These are phyloP conservation scores for Tagetes patula DNA, from an alignment of 129 eudicot genomes.

Conservation along the genomic window DNA sequence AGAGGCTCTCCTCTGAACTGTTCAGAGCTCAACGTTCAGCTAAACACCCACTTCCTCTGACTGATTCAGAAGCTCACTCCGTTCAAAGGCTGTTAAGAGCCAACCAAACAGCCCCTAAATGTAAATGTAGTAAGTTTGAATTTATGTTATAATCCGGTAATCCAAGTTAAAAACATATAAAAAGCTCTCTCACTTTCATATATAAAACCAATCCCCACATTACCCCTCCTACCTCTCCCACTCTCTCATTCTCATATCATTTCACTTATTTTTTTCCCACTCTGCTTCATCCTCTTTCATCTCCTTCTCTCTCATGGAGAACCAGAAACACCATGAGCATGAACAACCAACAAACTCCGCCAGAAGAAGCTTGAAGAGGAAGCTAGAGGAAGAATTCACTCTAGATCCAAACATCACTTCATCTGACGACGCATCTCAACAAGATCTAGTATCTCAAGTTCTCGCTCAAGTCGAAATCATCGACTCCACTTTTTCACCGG, in stretches of 20 bases:
- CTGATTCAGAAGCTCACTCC: too few relatives aligned
- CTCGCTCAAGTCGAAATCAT: slow-evolving; percentile 47
- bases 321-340: slow-evolving; percentile 32
- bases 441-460: slow-evolving; percentile 42
- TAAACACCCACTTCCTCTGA: too few relatives aligned
- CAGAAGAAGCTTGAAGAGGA: slow-evolving; percentile 62
- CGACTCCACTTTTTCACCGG: slow-evolving; percentile 35
- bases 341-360: slow-evolving; percentile 47
- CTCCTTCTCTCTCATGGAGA: slow-evolving; percentile 41
- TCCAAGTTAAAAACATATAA: too few relatives aligned
- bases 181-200: too few relatives aligned
- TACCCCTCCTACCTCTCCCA: too few relatives aligned
- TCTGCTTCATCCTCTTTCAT: slow-evolving; percentile 12
- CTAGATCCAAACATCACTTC: slow-evolving; percentile 34
- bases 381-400: slow-evolving; percentile 46
- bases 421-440: slow-evolving; percentile 29
- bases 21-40: too few relatives aligned
- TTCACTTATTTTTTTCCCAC: neutral
- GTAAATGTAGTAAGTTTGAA: too few relatives aligned
- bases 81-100: too few relatives aligned
- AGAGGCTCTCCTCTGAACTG: too few relatives aligned
- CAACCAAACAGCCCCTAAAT: too few relatives aligned
- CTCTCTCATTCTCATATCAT: neutral
- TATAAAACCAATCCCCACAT: too few relatives aligned
- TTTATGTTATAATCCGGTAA: too few relatives aligned